Base-by-base conservation (phyloP, 1,284 basidiomycete species). In the Athelia sp. region DNA sequence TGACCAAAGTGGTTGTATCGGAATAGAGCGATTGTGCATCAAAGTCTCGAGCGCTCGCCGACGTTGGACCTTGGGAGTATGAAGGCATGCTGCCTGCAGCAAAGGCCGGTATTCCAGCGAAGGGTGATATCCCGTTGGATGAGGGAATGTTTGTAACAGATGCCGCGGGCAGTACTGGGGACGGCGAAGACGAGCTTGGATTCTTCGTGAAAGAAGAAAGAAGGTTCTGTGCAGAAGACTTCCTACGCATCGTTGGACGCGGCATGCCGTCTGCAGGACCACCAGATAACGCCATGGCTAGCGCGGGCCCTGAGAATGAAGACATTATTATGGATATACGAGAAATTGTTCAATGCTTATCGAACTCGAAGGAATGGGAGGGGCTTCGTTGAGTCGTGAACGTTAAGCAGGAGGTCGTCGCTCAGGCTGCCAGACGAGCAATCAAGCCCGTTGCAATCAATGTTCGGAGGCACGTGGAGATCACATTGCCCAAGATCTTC, bases 181-280 rank as follows among this genome's bases (percentile, higher is more conserved):
- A 50, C n/a, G n/a, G n/a, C 45, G 56, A 46, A 43, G 60, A 55
- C 1, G 67, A 53, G 13, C 38, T 43, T 11, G 55, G 51, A 47
- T 58, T 51, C 3, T 61, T 55, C 62, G 87, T 90, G 76, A 89
- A 88, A 43, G 83, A 82, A n/a, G 81, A 80, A 34, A 91, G 75
- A 47, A 91, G 73, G 65, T 89, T 90, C 67, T 89, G 87, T 1
- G 87, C 87, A 2, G 87, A 90, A 17, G 87, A 88, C 69, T 91
- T 91, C 56, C 89, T 80, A 55, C 88, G 83, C 77, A 91, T 85
- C 15, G 72, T 58, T 36, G 87, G 86, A 52, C 84, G 78, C 36
- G 15, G 36, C n/a, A n/a, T n/a, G n/a, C 15, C 19, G 9, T 40
- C 36, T 40, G 36, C n/a, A 6, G 36, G 36, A 21, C n/a, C 19